Evolutionary conservation across 192 early-diverging fungal genomes (phyloP), one percentile per base, ranked within the genome.

Genomic region (Podila horticola): DNA sequence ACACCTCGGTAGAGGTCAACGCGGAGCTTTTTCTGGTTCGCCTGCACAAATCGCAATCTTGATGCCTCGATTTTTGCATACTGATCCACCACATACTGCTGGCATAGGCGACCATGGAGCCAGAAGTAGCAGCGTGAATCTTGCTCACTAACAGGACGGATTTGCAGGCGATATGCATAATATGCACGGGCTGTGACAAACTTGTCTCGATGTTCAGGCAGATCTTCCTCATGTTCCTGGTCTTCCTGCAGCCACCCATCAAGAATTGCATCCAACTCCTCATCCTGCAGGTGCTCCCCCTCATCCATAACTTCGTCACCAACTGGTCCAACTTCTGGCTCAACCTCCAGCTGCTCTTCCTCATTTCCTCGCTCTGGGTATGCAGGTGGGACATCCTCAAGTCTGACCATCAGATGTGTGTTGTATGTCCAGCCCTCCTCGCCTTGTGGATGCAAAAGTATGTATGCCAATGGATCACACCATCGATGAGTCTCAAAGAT

Each of bases 51-150:
- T n/a, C 29, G 12, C 19, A 82, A 59, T 33, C 72, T 48, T 51
- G 62, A 38, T 9, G 59, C 58, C 28, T 82, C 72, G 36, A 83
- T 38, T 28, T 83, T 83, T 13, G 69, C 67, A 69, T 75, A 75
- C 57, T 71, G 69, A 49, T 83, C 73, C 22, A 83, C 73, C 11
- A 75, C 51, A 45, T 83, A 83, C 26, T 83, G 69, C 11, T 75
- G 69, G 30, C 7, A 58, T 11, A 83, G 72, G 13, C 69, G 69
- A 33, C 68, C 81, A 66, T 49, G 65, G 8, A 58, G 36, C 52
- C 50, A 49, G 24, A 75, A 20, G 55, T 60, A 75, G 30, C 67
- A 75, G 1, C 67, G 28, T 4, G 2, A 3, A 22, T 75, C 67
- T 3, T n/a, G 24, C 15, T 58, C 17, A 41, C 52, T 49, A 9